phyloP scores from a whole-genome alignment of 345 rosid genomes.

The Arabis hirsuta region DNA sequence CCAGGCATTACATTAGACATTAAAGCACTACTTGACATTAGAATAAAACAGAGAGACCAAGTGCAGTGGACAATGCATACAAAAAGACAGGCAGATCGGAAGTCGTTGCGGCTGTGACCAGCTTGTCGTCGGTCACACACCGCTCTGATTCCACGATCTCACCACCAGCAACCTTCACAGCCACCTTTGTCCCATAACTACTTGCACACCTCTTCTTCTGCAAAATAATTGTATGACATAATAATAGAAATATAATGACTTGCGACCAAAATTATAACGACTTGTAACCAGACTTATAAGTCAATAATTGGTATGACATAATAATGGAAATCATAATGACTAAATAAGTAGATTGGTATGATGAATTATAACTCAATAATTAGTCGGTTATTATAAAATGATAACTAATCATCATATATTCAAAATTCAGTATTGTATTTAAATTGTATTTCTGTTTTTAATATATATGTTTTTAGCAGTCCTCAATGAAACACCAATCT shows the following conservation, averaged over 20 bases:
- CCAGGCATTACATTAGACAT: neutral
- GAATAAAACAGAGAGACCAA: conserved; percentile 50
- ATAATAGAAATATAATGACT: neutral
- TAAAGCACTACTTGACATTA: conserved; percentile 28
- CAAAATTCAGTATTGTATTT: no score
- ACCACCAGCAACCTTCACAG: conserved; percentile 55
- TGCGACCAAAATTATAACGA: neutral
- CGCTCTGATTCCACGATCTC: conserved; percentile 44
- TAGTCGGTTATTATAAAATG: neutral
- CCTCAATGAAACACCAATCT: neutral
- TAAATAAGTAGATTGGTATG: neutral
- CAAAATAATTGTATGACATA: neutral
- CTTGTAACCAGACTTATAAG: no score
- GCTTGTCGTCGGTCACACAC: conserved; percentile 51
- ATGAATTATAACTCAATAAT: neutral
- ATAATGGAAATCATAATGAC: no score
- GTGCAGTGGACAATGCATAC: conserved; percentile 43
- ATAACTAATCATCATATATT: no score
- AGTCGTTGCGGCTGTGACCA: conserved; percentile 53
- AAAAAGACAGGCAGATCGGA: conserved; percentile 49
- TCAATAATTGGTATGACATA: no score
- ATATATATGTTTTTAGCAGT: no score
- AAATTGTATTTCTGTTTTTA: no score
- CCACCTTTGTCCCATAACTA: conserved; percentile 52
- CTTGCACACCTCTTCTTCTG: conserved; percentile 58